Evolutionary conservation across 208 protist species (phyloP).

Genomic region (Trichomonas vaginalis): DNA sequence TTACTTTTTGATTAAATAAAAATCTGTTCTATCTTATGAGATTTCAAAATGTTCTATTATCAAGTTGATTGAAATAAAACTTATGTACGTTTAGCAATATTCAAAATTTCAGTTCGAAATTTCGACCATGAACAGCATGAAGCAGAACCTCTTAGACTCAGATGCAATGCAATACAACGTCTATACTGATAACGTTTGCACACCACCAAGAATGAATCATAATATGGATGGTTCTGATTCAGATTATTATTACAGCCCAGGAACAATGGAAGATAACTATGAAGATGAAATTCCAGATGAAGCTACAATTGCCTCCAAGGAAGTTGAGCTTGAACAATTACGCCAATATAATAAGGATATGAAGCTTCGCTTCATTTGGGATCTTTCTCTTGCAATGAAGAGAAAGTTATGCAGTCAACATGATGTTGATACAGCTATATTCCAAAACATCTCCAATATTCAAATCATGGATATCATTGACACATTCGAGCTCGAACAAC

Average conservation of each 20-base stretch:
- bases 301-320: neutral
- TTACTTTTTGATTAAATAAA: too few relatives aligned
- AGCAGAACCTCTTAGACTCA: neutral
- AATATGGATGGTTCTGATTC: neutral
- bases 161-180: neutral
- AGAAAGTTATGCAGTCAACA: neutral
- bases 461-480: neutral
- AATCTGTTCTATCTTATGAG: too few relatives aligned
- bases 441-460: neutral
- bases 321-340: neutral
- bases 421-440: neutral
- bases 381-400: neutral
- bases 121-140: neutral
- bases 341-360: neutral
- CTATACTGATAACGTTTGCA: neutral
- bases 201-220: neutral
- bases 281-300: neutral
- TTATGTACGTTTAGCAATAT: neutral
- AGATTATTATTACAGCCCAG: neutral
- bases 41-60: too few relatives aligned
- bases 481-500: neutral
- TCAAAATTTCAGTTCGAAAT: neutral
- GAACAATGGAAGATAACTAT: neutral
- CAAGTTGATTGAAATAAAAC: too few relatives aligned
- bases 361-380: neutral